Base-by-base conservation (phyloP, 2,329 filamentous ascomycete species). In the Salinomyces thailandicus region DNA sequence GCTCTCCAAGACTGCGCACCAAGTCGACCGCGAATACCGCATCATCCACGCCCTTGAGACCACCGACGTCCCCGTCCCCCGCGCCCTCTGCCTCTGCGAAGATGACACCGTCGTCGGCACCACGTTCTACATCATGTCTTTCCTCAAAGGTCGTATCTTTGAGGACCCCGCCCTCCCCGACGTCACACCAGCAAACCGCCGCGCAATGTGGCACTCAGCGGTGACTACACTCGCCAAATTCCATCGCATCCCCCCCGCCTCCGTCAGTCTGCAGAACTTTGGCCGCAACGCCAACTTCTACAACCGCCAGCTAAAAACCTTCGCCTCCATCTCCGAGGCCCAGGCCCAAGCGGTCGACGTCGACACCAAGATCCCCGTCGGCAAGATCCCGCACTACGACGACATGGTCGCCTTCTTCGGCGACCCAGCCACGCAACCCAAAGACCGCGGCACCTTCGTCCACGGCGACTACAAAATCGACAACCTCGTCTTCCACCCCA, bases 41-140 rank as follows among this genome's bases (percentile, higher is more conserved):
- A 82, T 96, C 55, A 82, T 96, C 54, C 77, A 84, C 57, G 87
- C 89, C 2, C 72, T 96, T 19, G 75, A 77, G 45, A 67, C 63
- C 36, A 93, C 85, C 14, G 77, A 84, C 56, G 86, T 96, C 6
- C 84, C 87, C 0, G 85, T 94, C 0, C 91, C 91, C 4, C 79
- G 74, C 58, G 76, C 85, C 8, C 81, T 85, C 59, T 81, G 79
- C 53, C 73, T 96, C 13, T 98, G 91, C 63, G 81, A 93, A 60
- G 87, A 96, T 62, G 66, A 70, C 27, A 64, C 62, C 39, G 70
- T 96, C 24, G 70, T 96, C 45, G 91, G 87, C 38, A 96, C 87
- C 5, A 75, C 86, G 5, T 98, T 96, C 62, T 96, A 98, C 65
- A 79, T 96, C 55, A 96, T 98, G 91, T 79, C 85, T 59, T 96